Conservation (phyloP, 768 basidiomycete genomes). For the Suillus luteus region DNA sequence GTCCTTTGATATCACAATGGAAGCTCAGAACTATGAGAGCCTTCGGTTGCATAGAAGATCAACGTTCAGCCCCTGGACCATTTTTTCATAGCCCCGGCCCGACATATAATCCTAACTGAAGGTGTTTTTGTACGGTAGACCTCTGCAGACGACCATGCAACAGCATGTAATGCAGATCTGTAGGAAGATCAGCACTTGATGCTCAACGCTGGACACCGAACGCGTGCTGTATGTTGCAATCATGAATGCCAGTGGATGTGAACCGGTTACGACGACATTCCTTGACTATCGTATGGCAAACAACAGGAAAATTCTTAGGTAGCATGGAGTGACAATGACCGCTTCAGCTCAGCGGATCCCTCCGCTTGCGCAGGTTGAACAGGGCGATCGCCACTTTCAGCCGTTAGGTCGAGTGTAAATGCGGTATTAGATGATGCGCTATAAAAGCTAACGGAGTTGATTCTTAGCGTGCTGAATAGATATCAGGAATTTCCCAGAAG, state of each 20-base stretch:
- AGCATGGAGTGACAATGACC: neutral
- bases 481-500: slow-evolving; percentile 54
- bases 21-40: neutral
- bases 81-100: neutral
- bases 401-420: slow-evolving; percentile 18
- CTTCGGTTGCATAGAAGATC: neutral
- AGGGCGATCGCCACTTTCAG: slow-evolving; percentile 27
- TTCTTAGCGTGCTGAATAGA: slow-evolving; percentile 37
- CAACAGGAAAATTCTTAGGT: too few relatives aligned
- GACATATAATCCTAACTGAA: neutral
- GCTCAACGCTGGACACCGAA: neutral
- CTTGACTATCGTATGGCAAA: neutral
- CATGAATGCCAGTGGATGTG: neutral
- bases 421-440: slow-evolving; percentile 24
- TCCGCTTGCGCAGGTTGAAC: slow-evolving; percentile 22
- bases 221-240: neutral
- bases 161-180: neutral
- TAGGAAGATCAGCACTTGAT: neutral
- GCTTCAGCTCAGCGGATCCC: slow-evolving; percentile 8
- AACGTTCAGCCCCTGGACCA: neutral
- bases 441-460: slow-evolving; percentile 52
- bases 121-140: neutral
- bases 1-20: neutral
- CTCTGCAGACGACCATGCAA: neutral
- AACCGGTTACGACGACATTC: neutral